These are phyloP conservation scores for Aspergillus clavatus DNA, from an alignment of 2,329 filamentous ascomycete genomes.

Conservation along the genomic window DNA sequence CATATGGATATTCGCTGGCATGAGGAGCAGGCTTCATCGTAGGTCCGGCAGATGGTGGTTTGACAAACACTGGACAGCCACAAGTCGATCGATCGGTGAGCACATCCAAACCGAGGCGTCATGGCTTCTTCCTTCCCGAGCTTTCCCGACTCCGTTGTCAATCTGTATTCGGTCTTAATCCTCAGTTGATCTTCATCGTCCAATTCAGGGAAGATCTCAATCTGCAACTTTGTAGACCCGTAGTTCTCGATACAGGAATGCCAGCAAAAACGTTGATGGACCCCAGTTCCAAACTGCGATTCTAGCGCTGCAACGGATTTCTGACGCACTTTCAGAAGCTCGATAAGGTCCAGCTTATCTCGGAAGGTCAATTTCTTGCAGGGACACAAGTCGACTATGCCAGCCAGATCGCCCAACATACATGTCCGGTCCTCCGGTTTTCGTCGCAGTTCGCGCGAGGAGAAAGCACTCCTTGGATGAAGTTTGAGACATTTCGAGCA, in stretches of 20 bases:
- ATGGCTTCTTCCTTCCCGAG: slow-evolving; percentile 36
- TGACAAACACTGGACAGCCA: slow-evolving; percentile 38
- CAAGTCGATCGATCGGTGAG: slow-evolving; percentile 37
- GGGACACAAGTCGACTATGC: slow-evolving; percentile 37
- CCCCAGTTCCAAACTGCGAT: slow-evolving; percentile 25
- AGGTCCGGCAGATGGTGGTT: slow-evolving; percentile 31
- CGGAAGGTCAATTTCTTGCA: slow-evolving; percentile 39
- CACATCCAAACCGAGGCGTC: slow-evolving; percentile 38
- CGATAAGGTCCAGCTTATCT: slow-evolving; percentile 33
- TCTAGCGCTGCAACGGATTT: slow-evolving; percentile 22
- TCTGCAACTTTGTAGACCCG: slow-evolving; percentile 30
- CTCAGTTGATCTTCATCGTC: slow-evolving; percentile 27
- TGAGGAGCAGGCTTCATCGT: slow-evolving; percentile 31
- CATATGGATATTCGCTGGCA: slow-evolving; percentile 36
- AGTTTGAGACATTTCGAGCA: slow-evolving; percentile 38
- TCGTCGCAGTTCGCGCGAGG: slow-evolving; percentile 30
- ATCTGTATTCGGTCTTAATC: slow-evolving; percentile 36
- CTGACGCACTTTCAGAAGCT: slow-evolving; percentile 30
- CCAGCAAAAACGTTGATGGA: slow-evolving; percentile 33
- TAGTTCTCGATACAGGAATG: slow-evolving; percentile 35
- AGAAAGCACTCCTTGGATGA: slow-evolving; percentile 33
- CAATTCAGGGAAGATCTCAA: slow-evolving; percentile 34
- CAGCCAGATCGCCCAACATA: slow-evolving; percentile 31
- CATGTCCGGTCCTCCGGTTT: slow-evolving; percentile 31
- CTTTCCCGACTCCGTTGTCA: slow-evolving; percentile 30